These are phyloP conservation scores for Aspergillus avenaceus DNA, from an alignment of 495 filamentous ascomycete species.

Conservation along the genomic window DNA sequence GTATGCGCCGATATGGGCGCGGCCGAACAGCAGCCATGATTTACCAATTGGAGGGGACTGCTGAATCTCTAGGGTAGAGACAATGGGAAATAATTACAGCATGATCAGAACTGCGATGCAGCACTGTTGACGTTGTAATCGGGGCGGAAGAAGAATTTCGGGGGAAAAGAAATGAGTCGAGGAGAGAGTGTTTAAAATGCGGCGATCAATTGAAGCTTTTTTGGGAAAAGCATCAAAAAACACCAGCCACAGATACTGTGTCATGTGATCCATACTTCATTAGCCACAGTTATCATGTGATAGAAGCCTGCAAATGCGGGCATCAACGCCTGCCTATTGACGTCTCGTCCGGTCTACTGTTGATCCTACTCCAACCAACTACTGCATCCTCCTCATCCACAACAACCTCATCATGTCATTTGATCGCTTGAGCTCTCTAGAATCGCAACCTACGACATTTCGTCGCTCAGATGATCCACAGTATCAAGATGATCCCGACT, in stretches of 20 bases:
- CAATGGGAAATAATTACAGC: constrained; percentile 29
- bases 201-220: constrained; percentile 23
- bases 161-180: not conserved
- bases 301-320: constrained; percentile 27
- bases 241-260: constrained; percentile 24
- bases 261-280: constrained; percentile 25
- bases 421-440: constrained; percentile 76
- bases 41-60: constrained; percentile 26
- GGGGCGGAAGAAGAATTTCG: constrained; percentile 1
- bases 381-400: constrained; percentile 1
- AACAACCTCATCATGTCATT: constrained; percentile 73
- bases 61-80: constrained; percentile 21
- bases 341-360: not conserved
- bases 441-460: constrained; percentile 70
- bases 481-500: constrained; percentile 87
- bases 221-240: constrained; percentile 36
- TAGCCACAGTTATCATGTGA: constrained; percentile 35
- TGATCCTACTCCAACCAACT: constrained; percentile 4
- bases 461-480: constrained; percentile 67
- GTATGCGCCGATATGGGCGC: constrained; percentile 77
- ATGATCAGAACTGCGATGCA: constrained; percentile 26
- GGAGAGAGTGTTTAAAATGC: constrained; percentile 10
- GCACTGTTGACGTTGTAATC: constrained; percentile 2
- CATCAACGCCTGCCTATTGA: constrained; percentile 12
- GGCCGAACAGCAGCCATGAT: constrained; percentile 45